These are phyloP conservation scores for Botrytis porri DNA, from an alignment of 2,329 filamentous ascomycete genomes.

Conservation along the genomic window DNA sequence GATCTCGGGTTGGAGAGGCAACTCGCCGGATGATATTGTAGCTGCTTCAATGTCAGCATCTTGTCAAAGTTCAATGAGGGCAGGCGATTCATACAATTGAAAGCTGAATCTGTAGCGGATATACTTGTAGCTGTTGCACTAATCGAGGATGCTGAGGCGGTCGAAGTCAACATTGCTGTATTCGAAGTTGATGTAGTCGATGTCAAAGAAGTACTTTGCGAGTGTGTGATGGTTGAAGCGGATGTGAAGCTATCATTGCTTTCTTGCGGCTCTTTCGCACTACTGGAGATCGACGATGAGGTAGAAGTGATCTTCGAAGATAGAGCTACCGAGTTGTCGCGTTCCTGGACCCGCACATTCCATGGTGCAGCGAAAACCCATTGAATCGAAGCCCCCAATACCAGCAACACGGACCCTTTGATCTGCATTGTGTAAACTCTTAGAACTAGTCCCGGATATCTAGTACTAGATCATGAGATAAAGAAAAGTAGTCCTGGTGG, in stretches of 20 bases:
- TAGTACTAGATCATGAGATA: not conserved
- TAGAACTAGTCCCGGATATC: not conserved
- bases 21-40: slow-evolving; percentile 42
- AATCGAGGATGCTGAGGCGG: not conserved
- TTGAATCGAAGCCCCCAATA: slow-evolving; percentile 32
- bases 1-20: slow-evolving; percentile 71
- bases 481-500: not conserved
- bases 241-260: not conserved
- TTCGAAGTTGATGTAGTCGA: not conserved
- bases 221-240: not conserved
- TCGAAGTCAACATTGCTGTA: slow-evolving; percentile 6
- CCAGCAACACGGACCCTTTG: slow-evolving; percentile 26
- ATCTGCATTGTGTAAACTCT: slow-evolving; percentile 28
- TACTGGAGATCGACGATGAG: slow-evolving; percentile 18
- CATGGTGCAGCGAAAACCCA: slow-evolving; percentile 27
- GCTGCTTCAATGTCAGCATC: slow-evolving; percentile 25
- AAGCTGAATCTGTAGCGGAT: not conserved
- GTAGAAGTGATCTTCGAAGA: slow-evolving; percentile 25
- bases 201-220: slow-evolving; percentile 1
- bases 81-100: slow-evolving; percentile 13
- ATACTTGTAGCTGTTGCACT: slow-evolving; percentile 2
- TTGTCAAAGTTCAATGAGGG: not conserved
- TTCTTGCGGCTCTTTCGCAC: not conserved
- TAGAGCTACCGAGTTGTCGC: slow-evolving; percentile 32
- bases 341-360: slow-evolving; percentile 27